These are phyloP conservation scores for Populus euphratica DNA, from an alignment of 345 rosid species.

Conservation along the genomic window DNA sequence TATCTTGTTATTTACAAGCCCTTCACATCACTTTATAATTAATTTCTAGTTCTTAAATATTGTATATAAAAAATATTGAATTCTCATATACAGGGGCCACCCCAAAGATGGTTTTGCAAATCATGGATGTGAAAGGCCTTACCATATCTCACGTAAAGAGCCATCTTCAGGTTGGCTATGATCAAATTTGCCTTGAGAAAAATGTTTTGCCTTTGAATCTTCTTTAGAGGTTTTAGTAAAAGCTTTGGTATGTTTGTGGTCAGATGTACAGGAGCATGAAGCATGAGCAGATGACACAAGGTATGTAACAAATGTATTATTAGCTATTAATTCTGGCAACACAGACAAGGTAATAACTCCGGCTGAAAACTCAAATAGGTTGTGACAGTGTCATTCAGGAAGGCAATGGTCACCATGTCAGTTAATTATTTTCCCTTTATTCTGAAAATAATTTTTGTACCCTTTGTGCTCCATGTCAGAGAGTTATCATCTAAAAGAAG, in stretches of 20 bases:
- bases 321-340: too few species aligned
- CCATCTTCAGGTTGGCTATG: constrained; percentile 77
- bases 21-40: neutral
- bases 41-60: too few species aligned
- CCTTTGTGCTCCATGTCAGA: neutral
- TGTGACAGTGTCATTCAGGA: too few species aligned
- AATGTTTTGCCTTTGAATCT: neutral
- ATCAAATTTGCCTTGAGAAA: neutral
- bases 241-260: neutral
- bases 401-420: neutral
- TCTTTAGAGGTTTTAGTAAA: neutral
- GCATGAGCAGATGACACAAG: constrained; percentile 59
- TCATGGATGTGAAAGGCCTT: constrained; percentile 61
- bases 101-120: constrained; percentile 63
- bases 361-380: neutral
- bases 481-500: neutral
- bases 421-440: neutral
- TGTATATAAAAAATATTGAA: neutral
- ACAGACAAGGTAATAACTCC: neutral
- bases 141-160: constrained; percentile 74
- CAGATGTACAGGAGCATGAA: constrained; percentile 76
- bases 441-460: neutral
- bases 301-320: constrained; percentile 19
- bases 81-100: constrained; percentile 45
- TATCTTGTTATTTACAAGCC: neutral